Evolutionary conservation across 208 protist species (phyloP).

Genomic region (Wallacemonas collosoma): DNA sequence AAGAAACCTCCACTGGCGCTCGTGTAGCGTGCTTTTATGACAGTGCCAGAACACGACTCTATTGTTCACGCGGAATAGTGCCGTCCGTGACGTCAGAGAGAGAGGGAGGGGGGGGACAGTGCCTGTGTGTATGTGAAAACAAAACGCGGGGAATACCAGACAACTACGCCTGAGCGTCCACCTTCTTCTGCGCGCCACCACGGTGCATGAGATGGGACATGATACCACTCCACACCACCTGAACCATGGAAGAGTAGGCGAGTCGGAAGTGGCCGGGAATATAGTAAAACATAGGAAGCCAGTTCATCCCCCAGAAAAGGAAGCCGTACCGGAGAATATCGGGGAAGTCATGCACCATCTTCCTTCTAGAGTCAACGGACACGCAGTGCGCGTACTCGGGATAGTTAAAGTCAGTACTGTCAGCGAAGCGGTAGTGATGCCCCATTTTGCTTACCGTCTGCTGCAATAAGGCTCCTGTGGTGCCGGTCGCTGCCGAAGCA

Average conservation of each 20-base stretch:
- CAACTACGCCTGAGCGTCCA: constrained; percentile 11
- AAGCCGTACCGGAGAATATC: constrained; percentile 68
- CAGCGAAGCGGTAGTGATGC: constrained; percentile 55
- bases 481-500: constrained; percentile 17
- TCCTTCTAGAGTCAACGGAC: constrained; percentile 35
- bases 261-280: constrained; percentile 77
- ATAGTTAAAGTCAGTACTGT: constrained; percentile 50
- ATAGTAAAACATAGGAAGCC: constrained; percentile 86
- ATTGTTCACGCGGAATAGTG: no score
- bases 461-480: constrained; percentile 23
- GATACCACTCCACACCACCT: constrained; percentile 78
- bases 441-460: constrained; percentile 56
- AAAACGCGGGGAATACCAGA: neutral
- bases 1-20: no score
- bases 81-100: neutral
- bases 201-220: constrained; percentile 80
- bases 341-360: constrained; percentile 66
- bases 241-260: constrained; percentile 56
- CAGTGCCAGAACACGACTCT: no score
- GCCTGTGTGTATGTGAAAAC: neutral
- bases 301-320: constrained; percentile 79
- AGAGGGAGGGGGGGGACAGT: neutral
- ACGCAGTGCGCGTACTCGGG: constrained; percentile 63
- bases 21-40: no score
- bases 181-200: constrained; percentile 20